Conservation (phyloP, 495 filamentous ascomycete species). For the Immersiella caudata region DNA sequence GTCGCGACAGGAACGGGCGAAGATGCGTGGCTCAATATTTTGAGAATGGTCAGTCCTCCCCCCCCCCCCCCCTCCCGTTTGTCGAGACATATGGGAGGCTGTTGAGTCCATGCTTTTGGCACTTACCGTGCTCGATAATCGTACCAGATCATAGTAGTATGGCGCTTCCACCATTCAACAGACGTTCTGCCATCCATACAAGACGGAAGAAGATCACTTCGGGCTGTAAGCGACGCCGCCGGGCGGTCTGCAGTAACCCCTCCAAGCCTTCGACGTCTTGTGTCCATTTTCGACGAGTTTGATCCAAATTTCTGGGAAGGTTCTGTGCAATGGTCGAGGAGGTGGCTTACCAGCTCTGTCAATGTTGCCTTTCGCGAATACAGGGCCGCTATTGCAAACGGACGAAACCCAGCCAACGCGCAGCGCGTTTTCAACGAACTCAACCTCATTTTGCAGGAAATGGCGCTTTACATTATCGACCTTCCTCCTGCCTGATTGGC, state of each 20-base stretch:
- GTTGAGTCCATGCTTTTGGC: background rate
- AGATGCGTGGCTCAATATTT: conserved; percentile 1
- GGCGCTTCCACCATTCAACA: too few species aligned
- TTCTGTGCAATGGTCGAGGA: background rate
- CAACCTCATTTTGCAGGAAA: conserved; percentile 9
- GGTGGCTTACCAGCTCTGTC: conserved; percentile 6
- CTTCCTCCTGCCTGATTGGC: too few species aligned
- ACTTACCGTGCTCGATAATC: background rate
- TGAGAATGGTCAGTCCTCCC: background rate
- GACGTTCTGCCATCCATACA: too few species aligned
- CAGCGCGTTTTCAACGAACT: conserved; percentile 15
- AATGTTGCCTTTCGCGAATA: background rate
- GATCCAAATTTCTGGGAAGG: conserved; percentile 12
- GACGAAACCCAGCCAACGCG: conserved; percentile 7
- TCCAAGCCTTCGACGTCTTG: background rate
- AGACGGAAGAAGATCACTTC: background rate
- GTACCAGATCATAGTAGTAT: too few species aligned
- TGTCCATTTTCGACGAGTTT: conserved; percentile 15
- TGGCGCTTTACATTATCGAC: background rate
- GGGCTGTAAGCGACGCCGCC: background rate
- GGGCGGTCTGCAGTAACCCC: too few species aligned
- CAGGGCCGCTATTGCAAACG: conserved; percentile 1
- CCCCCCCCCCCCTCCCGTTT: background rate
- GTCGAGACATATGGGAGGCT: background rate
- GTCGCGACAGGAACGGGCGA: conserved; percentile 2